Evolutionary conservation across 1,284 basidiomycete species (phyloP), one percentile per base, ranked within the genome.

Genomic region (Pseudozyma sp.): DNA sequence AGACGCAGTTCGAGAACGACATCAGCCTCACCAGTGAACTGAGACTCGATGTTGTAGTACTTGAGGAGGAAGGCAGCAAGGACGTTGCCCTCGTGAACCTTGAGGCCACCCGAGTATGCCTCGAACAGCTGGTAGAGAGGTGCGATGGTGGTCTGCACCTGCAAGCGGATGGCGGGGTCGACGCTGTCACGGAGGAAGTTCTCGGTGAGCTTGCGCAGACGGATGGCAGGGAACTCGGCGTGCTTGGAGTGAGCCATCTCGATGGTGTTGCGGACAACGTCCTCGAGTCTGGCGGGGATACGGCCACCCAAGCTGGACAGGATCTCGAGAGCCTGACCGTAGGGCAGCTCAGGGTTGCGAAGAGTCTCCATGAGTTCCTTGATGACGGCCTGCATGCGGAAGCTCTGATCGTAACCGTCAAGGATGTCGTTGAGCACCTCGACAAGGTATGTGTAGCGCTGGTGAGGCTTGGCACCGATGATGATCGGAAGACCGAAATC

Each of bases 21-120:
- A 68, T 94, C 93, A 86, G 97, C 88, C 79, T 89, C 95, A 68
- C 96, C 95, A 82, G 92, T 93, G 83, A 99, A 99, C 39, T 97
- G 87, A 85, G 91, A 92, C 87, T 99, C 97, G 5, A 95, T 94
- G 59, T 90, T 88, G 80, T 89, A 90, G 85, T 95, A 97, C 52
- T 89, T 89, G 34, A 88, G 88, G 53, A 97, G 87, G 70, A 97
- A 88, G 51, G 86, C 86, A 2, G 93, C 91, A 52, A 95, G 88
- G 10, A 90, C 90, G 64, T 90, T 87, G 73, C 91, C 91, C 86
- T 96, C 94, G 86, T 98, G 93, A 0, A 90, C 90, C 86, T 94
- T 95, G 79, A 95, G 87, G 12, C 96, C 95, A 63, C 90, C 88
- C 62, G 89, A 88, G 85, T 95, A 98, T 34, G 91, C 90, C 70